Evolutionary conservation across 116 monocot species (phyloP).

Genomic region (Zostera marina): DNA sequence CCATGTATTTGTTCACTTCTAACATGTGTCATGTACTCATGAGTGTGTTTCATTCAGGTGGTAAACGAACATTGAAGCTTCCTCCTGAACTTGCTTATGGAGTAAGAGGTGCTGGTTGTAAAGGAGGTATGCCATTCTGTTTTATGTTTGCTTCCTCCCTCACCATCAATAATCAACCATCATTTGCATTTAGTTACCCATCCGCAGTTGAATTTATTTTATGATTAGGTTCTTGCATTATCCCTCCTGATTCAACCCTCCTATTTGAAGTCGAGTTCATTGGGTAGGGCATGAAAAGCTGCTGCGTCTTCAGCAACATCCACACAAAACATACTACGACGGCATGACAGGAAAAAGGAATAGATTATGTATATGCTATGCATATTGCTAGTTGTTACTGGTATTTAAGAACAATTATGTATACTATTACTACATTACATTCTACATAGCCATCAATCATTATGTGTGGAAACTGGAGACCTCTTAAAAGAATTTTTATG

Average conservation of each 20-base stretch:
- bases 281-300: neutral
- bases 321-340: too few species aligned
- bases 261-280: slow-evolving; percentile 3
- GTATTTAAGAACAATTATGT: too few species aligned
- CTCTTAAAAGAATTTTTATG: too few species aligned
- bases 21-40: neutral
- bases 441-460: too few species aligned
- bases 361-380: too few species aligned
- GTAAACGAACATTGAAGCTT: slow-evolving; percentile 69
- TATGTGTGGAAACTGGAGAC: too few species aligned
- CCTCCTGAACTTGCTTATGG: slow-evolving; percentile 88
- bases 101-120: slow-evolving; percentile 78
- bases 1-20: neutral
- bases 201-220: neutral
- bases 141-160: too few species aligned
- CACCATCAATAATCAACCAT: neutral
- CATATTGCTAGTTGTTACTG: too few species aligned
- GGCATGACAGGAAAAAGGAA: too few species aligned
- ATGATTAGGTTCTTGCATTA: neutral
- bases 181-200: neutral
- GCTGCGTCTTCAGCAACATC: too few species aligned
- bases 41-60: slow-evolving; percentile 61
- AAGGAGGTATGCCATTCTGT: slow-evolving; percentile 28
- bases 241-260: slow-evolving; percentile 6
- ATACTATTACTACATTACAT: too few species aligned